These are phyloP conservation scores for Fusarium xylarioides DNA, from an alignment of 2,329 filamentous ascomycete species.

Conservation along the genomic window DNA sequence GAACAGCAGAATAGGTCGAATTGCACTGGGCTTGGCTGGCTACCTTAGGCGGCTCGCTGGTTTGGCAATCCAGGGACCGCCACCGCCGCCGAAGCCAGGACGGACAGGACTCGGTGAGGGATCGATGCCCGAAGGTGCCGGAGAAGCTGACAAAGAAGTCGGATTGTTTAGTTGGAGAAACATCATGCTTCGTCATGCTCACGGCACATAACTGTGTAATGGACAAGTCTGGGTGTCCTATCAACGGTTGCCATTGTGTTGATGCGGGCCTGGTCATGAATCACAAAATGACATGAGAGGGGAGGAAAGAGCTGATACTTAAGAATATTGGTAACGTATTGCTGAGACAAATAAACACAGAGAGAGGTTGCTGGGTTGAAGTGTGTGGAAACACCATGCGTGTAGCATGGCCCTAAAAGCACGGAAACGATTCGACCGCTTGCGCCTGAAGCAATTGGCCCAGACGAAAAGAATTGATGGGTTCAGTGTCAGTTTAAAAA, in stretches of 20 bases:
- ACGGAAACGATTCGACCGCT: slow-evolving; percentile 27
- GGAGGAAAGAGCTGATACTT: slow-evolving; percentile 13
- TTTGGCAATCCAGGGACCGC: slow-evolving; percentile 26
- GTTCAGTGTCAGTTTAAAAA: not conserved
- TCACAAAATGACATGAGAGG: not conserved
- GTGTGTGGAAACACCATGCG: slow-evolving; percentile 34
- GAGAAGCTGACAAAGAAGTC: slow-evolving; percentile 32
- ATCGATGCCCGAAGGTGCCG: slow-evolving; percentile 38
- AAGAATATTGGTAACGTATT: slow-evolving; percentile 16
- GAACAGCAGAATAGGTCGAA: slow-evolving; percentile 3
- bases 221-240: not conserved
- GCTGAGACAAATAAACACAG: slow-evolving; percentile 12
- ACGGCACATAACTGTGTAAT: slow-evolving; percentile 15
- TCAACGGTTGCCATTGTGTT: not conserved
- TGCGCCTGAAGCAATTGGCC: slow-evolving; percentile 15
- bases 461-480: slow-evolving; percentile 7
- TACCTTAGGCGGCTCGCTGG: not conserved
- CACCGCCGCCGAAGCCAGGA: slow-evolving; percentile 34
- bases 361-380: not conserved
- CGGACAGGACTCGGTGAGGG: slow-evolving; percentile 36
- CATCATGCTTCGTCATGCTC: slow-evolving; percentile 38
- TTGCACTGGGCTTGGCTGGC: not conserved
- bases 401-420: slow-evolving; percentile 25
- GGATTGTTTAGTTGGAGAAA: slow-evolving; percentile 29
- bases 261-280: slow-evolving; percentile 2